phyloP scores from a whole-genome alignment of 768 basidiomycete species.

The Podaxis carcinomalis region DNA sequence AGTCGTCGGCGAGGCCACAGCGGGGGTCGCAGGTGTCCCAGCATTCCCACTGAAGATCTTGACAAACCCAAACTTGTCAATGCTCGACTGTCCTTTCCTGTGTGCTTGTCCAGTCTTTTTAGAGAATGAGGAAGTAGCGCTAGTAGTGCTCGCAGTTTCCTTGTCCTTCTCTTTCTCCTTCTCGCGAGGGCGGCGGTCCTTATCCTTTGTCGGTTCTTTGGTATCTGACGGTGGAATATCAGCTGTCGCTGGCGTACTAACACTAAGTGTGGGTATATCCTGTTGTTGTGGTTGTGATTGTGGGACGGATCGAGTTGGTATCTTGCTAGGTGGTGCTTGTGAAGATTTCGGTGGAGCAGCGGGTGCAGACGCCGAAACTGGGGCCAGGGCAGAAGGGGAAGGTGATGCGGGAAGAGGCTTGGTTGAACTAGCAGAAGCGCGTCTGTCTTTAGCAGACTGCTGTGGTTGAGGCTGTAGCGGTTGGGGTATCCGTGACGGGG shows the following conservation, averaged over 20 bases:
- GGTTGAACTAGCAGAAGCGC: constrained; percentile 20
- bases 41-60: constrained; percentile 61
- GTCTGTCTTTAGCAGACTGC: constrained; percentile 26
- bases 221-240: constrained; percentile 10
- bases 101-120: constrained; percentile 52
- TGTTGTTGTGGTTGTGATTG: background rate
- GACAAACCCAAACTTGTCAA: constrained; percentile 76
- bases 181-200: background rate
- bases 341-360: constrained; percentile 10
- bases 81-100: constrained; percentile 60
- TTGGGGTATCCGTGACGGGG: constrained; percentile 2
- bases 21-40: constrained; percentile 28
- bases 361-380: background rate
- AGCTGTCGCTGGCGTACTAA: constrained; percentile 33
- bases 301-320: background rate
- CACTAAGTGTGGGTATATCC: constrained; percentile 23
- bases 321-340: constrained; percentile 4
- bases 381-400: background rate
- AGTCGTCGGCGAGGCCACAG: constrained; percentile 16
- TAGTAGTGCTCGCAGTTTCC: constrained; percentile 21
- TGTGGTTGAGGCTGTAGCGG: constrained; percentile 3
- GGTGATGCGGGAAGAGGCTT: constrained; percentile 32
- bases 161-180: constrained; percentile 19
- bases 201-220: background rate
- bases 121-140: constrained; percentile 27